Conservation (phyloP, 2,329 filamentous ascomycete species). For the Aspergillus tanneri region DNA sequence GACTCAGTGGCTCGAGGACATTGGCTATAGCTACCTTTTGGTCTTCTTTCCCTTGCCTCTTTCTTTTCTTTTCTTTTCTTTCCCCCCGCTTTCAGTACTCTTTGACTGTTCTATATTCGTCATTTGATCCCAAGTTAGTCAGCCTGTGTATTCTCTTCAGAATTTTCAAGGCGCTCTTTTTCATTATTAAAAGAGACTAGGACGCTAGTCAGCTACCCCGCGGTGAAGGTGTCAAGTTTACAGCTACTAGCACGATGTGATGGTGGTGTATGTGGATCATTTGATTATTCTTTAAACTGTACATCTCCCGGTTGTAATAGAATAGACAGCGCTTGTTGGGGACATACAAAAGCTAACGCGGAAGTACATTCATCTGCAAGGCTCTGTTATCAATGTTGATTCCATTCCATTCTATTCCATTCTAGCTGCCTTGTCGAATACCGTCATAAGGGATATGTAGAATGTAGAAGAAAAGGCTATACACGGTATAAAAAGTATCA, state of each 20-base stretch:
- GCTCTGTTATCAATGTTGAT: not conserved
- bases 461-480: constrained; percentile 1
- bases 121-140: not conserved
- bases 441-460: no score
- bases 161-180: not conserved
- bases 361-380: no score
- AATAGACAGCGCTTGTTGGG: not conserved
- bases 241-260: no score
- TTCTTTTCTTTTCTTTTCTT: not conserved
- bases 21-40: no score
- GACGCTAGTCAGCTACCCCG: not conserved
- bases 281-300: not conserved
- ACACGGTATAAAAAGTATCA: not conserved
- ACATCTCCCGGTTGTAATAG: not conserved
- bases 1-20: no score
- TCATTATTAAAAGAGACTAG: not conserved
- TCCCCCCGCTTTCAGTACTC: not conserved
- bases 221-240: no score
- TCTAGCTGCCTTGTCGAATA: not conserved
- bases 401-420: no score
- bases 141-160: not conserved
- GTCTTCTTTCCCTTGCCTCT: no score
- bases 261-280: not conserved
- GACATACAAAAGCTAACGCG: not conserved
- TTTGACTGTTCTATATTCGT: no score